phyloP scores from a whole-genome alignment of 192 early-diverging fungal species.

The Gryganskiella cystojenkinii region DNA sequence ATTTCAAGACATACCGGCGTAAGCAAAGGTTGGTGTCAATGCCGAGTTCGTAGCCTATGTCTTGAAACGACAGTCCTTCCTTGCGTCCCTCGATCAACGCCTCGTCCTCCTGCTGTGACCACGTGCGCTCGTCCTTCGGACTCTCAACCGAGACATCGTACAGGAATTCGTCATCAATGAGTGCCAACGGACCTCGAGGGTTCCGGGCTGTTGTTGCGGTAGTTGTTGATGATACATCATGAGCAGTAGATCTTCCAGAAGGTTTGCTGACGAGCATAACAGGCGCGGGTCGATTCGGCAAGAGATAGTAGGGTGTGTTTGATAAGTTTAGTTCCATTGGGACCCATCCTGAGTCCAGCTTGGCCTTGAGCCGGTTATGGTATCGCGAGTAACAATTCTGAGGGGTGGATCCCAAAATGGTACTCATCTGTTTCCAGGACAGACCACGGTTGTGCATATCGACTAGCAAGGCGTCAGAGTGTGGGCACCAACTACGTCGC shows the following conservation, averaged over 20 bases:
- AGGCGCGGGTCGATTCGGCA: conserved; percentile 1
- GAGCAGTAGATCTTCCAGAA: not conserved
- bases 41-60: conserved; percentile 8
- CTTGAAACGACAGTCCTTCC: not conserved
- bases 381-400: conserved; percentile 26
- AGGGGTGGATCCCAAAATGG: conserved; percentile 12
- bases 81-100: conserved; percentile 2
- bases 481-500: conserved; percentile 9
- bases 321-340: conserved; percentile 8
- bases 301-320: conserved; percentile 26
- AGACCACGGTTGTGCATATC: conserved; percentile 20
- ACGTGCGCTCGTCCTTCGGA: not conserved
- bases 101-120: conserved; percentile 36
- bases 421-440: conserved; percentile 35
- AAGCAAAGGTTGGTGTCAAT: not conserved
- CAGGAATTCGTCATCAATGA: conserved; percentile 9
- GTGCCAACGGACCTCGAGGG: not conserved
- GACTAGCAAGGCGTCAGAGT: conserved; percentile 15
- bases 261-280: not conserved
- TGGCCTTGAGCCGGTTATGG: not conserved
- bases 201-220: not conserved
- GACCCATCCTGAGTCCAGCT: conserved; percentile 17
- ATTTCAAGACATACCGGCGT: conserved; percentile 4
- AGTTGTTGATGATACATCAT: not conserved
- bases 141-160: not conserved